Base-by-base conservation (phyloP, 2,329 filamentous ascomycete genomes). In the Cladophialophora bantiana region DNA sequence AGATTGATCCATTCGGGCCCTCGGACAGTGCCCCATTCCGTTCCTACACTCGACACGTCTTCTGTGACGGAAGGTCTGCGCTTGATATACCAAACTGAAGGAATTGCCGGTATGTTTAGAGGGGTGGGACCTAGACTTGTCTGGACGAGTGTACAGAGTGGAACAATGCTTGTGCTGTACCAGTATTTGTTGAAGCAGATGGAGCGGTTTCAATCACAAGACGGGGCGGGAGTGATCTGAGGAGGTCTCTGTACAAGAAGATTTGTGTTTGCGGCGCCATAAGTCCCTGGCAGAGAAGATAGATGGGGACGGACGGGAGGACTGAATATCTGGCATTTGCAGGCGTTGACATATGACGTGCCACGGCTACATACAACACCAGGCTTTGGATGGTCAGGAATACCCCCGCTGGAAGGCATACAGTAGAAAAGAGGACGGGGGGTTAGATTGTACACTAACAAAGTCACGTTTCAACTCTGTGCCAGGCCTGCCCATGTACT, bases 91-190 rank as follows among this genome's bases (percentile, higher is more conserved):
- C 88, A 87, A 72, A 92, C 90, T 5, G 95, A 99, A 79, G 95
- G 95, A 1, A 73, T 98, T 15, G 86, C 86, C 2, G 96, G 95
- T 1, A 96, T 93, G 89, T 99, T 99, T 80, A 88, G 95, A 65
- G 95, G 95, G 32, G 94, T 99, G 1, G 94, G 94, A 0, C 95
- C 95, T 1, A 88, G 95, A 62, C 90, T 90, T 65, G 92, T 98
- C 13, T 99, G 95, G 95, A 99, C 95, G 26, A 97, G 94, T 75
- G 92, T 98, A 65, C 95, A 99, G 82, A 97, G 92, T 75, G 92
- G 94, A 50, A 96, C 93, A 71, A 98, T 98, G 94, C 83, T 98
- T 76, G 94, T 98, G 73, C 83, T 97, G 77, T 98, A 98, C 78
- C 94, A 98, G 81, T 90, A 89, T 67, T 83, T 98, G 64, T 81